Evolutionary conservation across 2,329 filamentous ascomycete genomes (phyloP), one percentile per base, ranked within the genome.

Genomic region (Trichoderma polysporum): DNA sequence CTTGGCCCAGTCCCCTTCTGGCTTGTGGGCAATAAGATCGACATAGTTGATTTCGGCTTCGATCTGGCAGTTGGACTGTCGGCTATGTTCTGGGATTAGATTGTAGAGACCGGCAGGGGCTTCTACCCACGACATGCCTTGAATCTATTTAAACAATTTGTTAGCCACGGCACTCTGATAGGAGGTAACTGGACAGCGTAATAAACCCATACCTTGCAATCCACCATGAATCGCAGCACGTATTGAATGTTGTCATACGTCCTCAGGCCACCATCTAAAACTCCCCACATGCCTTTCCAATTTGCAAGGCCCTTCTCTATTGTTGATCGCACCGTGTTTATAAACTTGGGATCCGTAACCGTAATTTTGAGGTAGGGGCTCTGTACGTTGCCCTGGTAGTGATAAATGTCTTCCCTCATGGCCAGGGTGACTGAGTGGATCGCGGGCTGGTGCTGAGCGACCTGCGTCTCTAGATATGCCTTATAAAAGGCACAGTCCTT

Each of bases 231-330:
- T 60, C 95, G 87, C 71, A 98, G 80, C 29, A 98, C 88, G 75
- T 97, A 99, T 82, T 97, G 92, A 66, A 99, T 94, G 72, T 90
- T 97, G 82, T 99, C 95, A 74, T 94, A 99, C 0, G 95, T 98
- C 77, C 94, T 86, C 70, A 98, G 88, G 22, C 91, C 91, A 22
- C 86, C 87, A 5, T 85, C 84, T 7, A 84, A 82, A 22, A 82
- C 86, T 71, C 88, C 91, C 94, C 95, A 99, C 78, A 97, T 84
- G 4, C 90, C 89, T 77, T 94, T 97, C 86, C 93, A 98, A 76
- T 98, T 97, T 68, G 91, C 90, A 67, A 86, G 83, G 10, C 91
- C 90, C 9, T 82, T 82, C 77, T 97, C 92, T 56, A 99, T 91
- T 0, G 88, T 84, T 4, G 83, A 85, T 53, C 95, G 90, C 37